A percentile compares a stretch with the other conserved stretches of the same genome.
Evolutionary conservation across 2,329 filamentous ascomycete species (phyloP).

Genomic region (Biscogniauxia mediterranea): DNA sequence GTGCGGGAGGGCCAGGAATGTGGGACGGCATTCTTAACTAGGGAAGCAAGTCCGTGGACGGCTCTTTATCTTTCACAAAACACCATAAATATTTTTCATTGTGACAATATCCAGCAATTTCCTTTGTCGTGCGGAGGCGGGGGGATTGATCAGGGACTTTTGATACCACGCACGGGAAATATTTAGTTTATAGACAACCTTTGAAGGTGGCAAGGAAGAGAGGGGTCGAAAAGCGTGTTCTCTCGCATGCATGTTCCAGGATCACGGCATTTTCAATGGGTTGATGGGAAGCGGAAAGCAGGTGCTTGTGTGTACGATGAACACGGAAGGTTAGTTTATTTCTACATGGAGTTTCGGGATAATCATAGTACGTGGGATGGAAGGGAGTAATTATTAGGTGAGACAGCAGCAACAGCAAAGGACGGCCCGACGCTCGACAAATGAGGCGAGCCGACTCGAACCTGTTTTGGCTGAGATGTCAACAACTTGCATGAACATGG

Average conservation of each 20-base stretch:
- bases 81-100: constrained; percentile 20
- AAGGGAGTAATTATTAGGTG: constrained; percentile 18
- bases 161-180: constrained; percentile 33
- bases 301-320: constrained; percentile 34
- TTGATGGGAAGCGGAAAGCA: constrained; percentile 21
- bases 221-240: constrained; percentile 40
- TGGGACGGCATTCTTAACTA: constrained; percentile 64
- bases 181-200: constrained; percentile 36
- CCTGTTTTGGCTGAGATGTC: constrained; percentile 11
- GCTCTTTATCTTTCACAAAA: constrained; percentile 4
- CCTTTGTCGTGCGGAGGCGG: constrained; percentile 29
- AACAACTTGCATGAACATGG: constrained; percentile 21
- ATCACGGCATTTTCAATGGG: constrained; percentile 35
- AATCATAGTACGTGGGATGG: constrained; percentile 21
- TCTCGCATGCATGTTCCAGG: constrained; percentile 40
- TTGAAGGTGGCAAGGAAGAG: constrained; percentile 31
- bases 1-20: constrained; percentile 59
- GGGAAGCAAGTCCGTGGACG: constrained; percentile 21
- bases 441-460: constrained; percentile 13
- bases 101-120: constrained; percentile 33
- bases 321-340: constrained; percentile 16
- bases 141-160: constrained; percentile 24
- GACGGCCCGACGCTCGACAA: constrained; percentile 11
- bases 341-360: constrained; percentile 31
- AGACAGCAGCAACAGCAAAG: constrained; percentile 9